Evolutionary conservation across 805 yeast species (phyloP), one percentile per base, ranked within the genome.

Genomic region (Candida dajiaensis): DNA sequence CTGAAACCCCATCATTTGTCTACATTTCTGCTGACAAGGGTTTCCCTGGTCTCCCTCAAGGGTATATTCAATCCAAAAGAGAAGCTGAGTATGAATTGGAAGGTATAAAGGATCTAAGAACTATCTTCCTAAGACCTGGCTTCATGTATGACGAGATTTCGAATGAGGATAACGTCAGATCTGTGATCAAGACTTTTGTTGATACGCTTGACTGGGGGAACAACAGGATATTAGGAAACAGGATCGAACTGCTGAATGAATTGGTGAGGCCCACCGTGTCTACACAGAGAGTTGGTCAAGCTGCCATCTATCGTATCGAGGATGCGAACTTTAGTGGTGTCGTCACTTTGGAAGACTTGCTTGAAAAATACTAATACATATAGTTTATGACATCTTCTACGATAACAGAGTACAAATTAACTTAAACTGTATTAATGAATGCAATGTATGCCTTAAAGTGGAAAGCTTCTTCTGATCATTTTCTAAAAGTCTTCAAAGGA

Each of bases 21-120:
- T 89, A 87, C 57, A 74, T 89, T 2, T 86, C 95, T 0, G 96
- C 97, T 1, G 95, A 87, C 54, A 66, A 71, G 42, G 82, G 83
- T 45, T 76, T 79, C 44, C 89, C 90, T 0, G 65, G 83, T 20
- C 66, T 85, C 6, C 92, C 94, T 1, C 57, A 67, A 0, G 89
- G 83, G 1, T 89, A 89, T 62, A 78, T 89, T 31, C 70, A 73
- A 10, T 80, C 94, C 20, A 89, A 89, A 57, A 69, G 96, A 54
- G 80, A 73, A 49, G 92, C 97, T 0, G 97, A 89, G 61, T 62
- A 63, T 21, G 83, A 78, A 53, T 62, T 80, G 19, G 44, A 63
- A 46, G 61, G 70, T 23, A 67, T 76, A 19, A 66, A 70, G n/a
- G 59, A 64, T 3, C 67, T 86, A 21, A 73, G 92, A 47, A 69